Evolutionary conservation across 768 basidiomycete genomes (phyloP), one percentile per base, ranked within the genome.

Genomic region (Auricularia cornea): DNA sequence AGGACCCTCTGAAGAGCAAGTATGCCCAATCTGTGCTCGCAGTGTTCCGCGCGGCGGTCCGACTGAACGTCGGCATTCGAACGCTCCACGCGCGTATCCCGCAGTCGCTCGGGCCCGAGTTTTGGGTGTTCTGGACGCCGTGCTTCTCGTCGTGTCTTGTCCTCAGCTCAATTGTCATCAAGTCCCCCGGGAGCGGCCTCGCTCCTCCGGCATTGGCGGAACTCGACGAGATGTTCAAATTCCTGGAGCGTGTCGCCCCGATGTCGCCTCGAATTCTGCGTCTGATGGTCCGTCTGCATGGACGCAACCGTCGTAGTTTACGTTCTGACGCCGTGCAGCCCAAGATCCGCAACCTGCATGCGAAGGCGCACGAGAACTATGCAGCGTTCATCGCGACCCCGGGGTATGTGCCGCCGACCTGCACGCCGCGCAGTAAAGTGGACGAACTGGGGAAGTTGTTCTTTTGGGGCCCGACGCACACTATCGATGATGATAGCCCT

Each of bases 11-110:
- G 18, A 79, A 84, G 60, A 89, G 86, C 68, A 84, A 86, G 1
- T 89, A 85, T 64, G 86, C 88, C 0, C 87, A 87, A 0, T 89
- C 87, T 1, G 87, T 88, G 72, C 77, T 89, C 26, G 86, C 88
- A 2, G 84, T 86, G 48, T 88, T 88, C 70, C 79, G 86, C 63
- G 86, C 84, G 66, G 87, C 88, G n/a, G 87, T 83, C 18, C 78
- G 83, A 23, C 84, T 89, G 64, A 87, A 85, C 70, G 71, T 74
- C 14, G 73, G 76, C 59, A 67, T 83, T 57, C 69, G 70, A 76
- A 72, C 87, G 66, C 83, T 78, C 60, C 81, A 84, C 59, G 77
- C 82, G 65, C 83, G 83, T 59, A 84, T 86, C 2, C 83, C 85
- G 31, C 72, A 88, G 28, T 84, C 82, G 67, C 74, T 81, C 35